Evolutionary conservation across 306 rosid species (phyloP).

Genomic region (Gastrolobium bilobum): DNA sequence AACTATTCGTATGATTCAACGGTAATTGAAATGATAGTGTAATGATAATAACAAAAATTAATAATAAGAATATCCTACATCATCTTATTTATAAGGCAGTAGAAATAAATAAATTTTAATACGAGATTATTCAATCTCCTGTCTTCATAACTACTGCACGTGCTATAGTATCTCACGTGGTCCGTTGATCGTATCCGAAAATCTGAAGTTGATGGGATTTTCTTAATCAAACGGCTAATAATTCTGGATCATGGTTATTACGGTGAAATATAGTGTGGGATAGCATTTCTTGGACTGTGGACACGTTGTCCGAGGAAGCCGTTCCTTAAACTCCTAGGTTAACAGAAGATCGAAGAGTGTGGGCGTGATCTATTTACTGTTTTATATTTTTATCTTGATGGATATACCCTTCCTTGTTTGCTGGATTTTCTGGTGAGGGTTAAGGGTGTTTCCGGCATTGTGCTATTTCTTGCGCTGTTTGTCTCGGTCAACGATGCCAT

Average conservation of each 20-base stretch:
- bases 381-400: background rate
- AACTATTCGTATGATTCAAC: too few relatives aligned
- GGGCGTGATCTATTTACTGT: too few relatives aligned
- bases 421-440: background rate
- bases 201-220: too few relatives aligned
- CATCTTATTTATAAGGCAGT: too few relatives aligned
- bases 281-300: background rate
- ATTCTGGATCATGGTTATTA: background rate
- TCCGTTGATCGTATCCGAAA: background rate
- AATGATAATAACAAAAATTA: too few relatives aligned
- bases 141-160: background rate
- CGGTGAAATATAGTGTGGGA: background rate
- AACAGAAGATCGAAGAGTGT: background rate
- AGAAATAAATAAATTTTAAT: too few relatives aligned
- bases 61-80: too few relatives aligned
- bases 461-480: background rate
- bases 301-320: slow-evolving; percentile 23
- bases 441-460: background rate
- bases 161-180: background rate
- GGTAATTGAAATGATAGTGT: too few relatives aligned
- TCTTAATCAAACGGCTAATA: background rate
- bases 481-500: slow-evolving; percentile 39
- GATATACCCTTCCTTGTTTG: background rate
- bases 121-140: background rate
- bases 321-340: slow-evolving; percentile 7